Evolutionary conservation across 495 filamentous ascomycete species (phyloP).

Genomic region (Aspergillus sclerotioniger): DNA sequence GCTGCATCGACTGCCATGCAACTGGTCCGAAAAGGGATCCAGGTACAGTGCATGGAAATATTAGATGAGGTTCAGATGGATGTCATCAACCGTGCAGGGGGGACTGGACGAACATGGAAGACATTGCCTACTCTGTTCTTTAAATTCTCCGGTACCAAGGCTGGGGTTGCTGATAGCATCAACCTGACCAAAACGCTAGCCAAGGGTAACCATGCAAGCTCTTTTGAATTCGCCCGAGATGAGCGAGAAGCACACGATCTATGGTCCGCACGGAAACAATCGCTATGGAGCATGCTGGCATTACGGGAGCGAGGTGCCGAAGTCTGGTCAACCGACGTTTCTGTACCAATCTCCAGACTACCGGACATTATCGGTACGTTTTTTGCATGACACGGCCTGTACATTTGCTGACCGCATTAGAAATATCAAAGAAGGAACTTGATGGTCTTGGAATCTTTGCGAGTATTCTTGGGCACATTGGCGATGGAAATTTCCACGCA

Average conservation of each 20-base stretch:
- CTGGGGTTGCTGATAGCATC: slow-evolving; percentile 80
- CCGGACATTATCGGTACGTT: slow-evolving; percentile 74
- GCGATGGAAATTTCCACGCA: slow-evolving; percentile 91
- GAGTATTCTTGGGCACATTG: slow-evolving; percentile 80
- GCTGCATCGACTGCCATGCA: slow-evolving; percentile 79
- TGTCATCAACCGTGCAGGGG: slow-evolving; percentile 79
- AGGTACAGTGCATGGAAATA: slow-evolving; percentile 86
- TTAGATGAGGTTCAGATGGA: slow-evolving; percentile 94
- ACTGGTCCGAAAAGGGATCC: slow-evolving; percentile 76
- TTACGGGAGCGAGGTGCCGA: slow-evolving; percentile 57
- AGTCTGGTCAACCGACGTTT: slow-evolving; percentile 80
- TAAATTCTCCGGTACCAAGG: slow-evolving; percentile 81
- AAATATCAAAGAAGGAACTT: slow-evolving; percentile 85
- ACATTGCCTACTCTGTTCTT: slow-evolving; percentile 88
- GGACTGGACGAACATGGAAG: slow-evolving; percentile 69
- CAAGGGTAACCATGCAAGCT: slow-evolving; percentile 55
- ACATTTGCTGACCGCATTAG: slow-evolving; percentile 34
- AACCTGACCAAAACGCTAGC: slow-evolving; percentile 66
- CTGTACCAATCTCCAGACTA: slow-evolving; percentile 81
- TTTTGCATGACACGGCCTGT: not conserved
- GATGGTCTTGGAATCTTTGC: slow-evolving; percentile 82
- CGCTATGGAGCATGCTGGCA: slow-evolving; percentile 64
- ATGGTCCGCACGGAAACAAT: slow-evolving; percentile 87
- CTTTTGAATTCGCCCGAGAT: slow-evolving; percentile 77
- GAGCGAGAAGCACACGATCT: slow-evolving; percentile 69